phyloP scores from a whole-genome alignment of 2,329 filamentous ascomycete species.

The Byssochlamys sp. region DNA sequence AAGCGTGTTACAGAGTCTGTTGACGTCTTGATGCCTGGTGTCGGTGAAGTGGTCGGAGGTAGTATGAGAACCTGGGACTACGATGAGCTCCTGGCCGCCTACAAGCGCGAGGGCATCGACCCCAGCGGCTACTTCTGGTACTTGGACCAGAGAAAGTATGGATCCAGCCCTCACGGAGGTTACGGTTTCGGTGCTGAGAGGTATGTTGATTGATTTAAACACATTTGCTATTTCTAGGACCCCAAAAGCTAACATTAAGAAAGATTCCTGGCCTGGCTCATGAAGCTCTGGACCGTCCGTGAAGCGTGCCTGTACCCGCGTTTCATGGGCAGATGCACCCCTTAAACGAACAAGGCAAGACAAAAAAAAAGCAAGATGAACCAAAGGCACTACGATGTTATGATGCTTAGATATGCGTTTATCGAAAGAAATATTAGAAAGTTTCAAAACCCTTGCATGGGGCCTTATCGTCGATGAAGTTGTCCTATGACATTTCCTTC shows the following conservation, averaged over 20 bases:
- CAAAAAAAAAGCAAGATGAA: not conserved
- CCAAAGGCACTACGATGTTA: not conserved
- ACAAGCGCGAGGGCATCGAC: constrained; percentile 76
- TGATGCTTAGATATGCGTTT: not conserved
- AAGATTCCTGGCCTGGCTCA: not conserved
- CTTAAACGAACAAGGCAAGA: not conserved
- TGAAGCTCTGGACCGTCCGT: not conserved
- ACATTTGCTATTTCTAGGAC: not conserved
- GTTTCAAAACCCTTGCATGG: constrained; percentile 1
- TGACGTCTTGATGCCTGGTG: constrained; percentile 78
- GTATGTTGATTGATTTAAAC: not conserved
- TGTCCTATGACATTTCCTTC: not conserved
- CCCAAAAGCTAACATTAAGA: not conserved
- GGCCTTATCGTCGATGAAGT: constrained; percentile 8
- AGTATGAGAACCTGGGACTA: constrained; percentile 92
- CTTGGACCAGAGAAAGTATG: constrained; percentile 83
- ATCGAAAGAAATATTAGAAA: not conserved
- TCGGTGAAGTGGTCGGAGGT: constrained; percentile 93
- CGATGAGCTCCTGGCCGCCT: constrained; percentile 80
- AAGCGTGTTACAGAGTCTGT: constrained; percentile 82
- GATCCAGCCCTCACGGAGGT: not conserved
- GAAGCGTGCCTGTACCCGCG: not conserved
- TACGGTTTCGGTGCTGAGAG: not conserved
- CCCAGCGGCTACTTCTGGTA: constrained; percentile 94
- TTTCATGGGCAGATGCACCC: not conserved